Evolutionary conservation across 2,329 filamentous ascomycete species (phyloP), one percentile per base, ranked within the genome.

Genomic region (Stylonectria norvegica): DNA sequence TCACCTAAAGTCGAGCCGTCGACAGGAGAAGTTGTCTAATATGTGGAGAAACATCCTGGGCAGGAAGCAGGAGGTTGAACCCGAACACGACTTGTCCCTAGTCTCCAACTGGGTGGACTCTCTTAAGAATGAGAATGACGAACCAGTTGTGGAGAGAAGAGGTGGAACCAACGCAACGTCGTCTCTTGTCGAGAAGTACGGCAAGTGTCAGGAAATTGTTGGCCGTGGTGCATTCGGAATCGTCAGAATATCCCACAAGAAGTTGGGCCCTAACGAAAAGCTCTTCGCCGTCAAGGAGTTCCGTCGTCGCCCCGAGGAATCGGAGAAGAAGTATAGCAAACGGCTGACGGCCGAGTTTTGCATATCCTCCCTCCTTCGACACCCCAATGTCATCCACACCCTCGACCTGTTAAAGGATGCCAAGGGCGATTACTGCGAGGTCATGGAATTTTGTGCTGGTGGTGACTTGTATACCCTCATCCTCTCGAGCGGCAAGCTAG

Each of bases 201-300:
- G 93, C 56, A 97, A 97, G 69, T 97, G 93, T 62, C 91, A 97
- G 61, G 93, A 98, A 64, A 83, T 98, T 22, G 89, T 98, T 17
- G 93, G 93, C 15, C 88, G 91, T 25, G 93, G 93, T 46, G 93
- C 93, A 29, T 98, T 98, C 65, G 93, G 93, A 42, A 95, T 98
- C 49, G 93, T 98, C 50, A 82, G 93, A 46, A 95, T 97, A 65
- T 95, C 91, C 12, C 93, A 97, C 78, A 98, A 98, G 70, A 85
- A 89, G 46, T 78, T 94, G 45, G 86, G 89, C 11, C 86, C 83
- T 57, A 83, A 78, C 56, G 93, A 97, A 68, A 90, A 94, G 69
- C 76, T 98, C 8, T 98, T 93, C 60, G 93, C 93, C 25, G 91
- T 98, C 60, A 98, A 98, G 69, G 93, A 98, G 66, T 98, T 98